Evolutionary conservation across 805 yeast genomes (phyloP).

Genomic region (Barnettozyma wickerhamii): DNA sequence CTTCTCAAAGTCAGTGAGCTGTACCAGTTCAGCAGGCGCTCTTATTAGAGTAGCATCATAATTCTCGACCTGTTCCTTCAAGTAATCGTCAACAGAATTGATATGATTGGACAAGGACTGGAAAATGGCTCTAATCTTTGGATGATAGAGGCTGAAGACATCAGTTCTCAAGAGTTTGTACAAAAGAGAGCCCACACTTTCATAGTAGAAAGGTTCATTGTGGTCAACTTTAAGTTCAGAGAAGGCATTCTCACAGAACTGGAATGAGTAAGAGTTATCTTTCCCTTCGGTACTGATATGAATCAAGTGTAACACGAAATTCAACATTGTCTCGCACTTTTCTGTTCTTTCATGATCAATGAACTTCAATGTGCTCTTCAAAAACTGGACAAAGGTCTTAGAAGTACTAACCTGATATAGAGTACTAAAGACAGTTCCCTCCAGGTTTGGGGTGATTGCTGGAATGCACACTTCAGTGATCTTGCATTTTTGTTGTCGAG

Average conservation of each 20-base stretch:
- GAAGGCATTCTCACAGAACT: conserved; percentile 32
- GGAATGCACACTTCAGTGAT: conserved; percentile 49
- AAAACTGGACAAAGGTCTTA: conserved; percentile 46
- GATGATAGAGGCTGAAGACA: conserved; percentile 38
- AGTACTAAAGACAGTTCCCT: conserved; percentile 35
- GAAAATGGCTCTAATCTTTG: conserved; percentile 56
- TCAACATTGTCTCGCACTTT: conserved; percentile 54
- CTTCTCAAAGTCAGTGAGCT: conserved; percentile 39
- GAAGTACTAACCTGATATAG: conserved; percentile 52
- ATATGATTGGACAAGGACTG: conserved; percentile 27
- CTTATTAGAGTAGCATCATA: conserved; percentile 24
- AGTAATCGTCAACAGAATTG: conserved; percentile 25
- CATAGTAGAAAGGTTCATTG: conserved; percentile 34
- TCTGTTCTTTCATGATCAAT: conserved; percentile 29
- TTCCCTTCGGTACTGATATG: conserved; percentile 49
- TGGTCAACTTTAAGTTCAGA: conserved; percentile 31
- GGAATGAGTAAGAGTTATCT: conserved; percentile 25
- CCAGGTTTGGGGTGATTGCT: conserved; percentile 42
- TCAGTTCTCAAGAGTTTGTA: conserved; percentile 40
- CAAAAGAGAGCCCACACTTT: conserved; percentile 35
- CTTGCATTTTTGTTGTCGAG: conserved; percentile 34
- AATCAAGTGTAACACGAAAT: conserved; percentile 58
- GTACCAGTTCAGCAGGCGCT: not conserved
- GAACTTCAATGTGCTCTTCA: conserved; percentile 44
- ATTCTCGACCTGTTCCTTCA: conserved; percentile 34